phyloP scores from a whole-genome alignment of 1,284 basidiomycete genomes.

The Papiliotrema flavescens region DNA sequence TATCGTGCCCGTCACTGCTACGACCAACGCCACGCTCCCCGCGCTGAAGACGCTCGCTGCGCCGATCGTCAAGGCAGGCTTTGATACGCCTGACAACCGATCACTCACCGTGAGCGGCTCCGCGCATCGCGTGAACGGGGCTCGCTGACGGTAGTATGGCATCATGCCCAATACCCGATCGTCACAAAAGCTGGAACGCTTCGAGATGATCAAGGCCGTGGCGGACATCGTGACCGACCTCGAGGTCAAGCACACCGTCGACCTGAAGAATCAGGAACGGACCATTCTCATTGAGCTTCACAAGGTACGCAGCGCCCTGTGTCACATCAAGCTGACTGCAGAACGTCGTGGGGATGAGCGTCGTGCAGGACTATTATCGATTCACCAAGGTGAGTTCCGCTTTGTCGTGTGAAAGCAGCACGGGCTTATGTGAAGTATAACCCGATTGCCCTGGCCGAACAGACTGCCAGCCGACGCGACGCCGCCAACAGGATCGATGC shows the following conservation, averaged over 20 bases:
- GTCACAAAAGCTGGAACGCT: constrained; percentile 31
- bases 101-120: constrained; percentile 17
- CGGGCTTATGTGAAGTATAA: constrained; percentile 11
- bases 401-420: background rate
- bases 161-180: constrained; percentile 32
- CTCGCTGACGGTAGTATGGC: constrained; percentile 29
- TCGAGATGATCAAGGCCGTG: constrained; percentile 40
- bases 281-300: constrained; percentile 39
- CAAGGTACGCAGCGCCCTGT: constrained; percentile 23
- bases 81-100: constrained; percentile 15
- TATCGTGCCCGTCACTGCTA: constrained; percentile 31
- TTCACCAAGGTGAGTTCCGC: constrained; percentile 31
- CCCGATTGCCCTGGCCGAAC: constrained; percentile 13
- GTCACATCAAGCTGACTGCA: constrained; percentile 5
- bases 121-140: background rate
- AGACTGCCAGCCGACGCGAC: constrained; percentile 3
- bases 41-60: constrained; percentile 21
- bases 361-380: constrained; percentile 35
- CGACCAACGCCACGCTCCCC: constrained; percentile 21
- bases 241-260: constrained; percentile 31
- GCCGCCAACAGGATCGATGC: background rate
- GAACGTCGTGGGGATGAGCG: constrained; percentile 33
- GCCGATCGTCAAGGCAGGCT: constrained; percentile 16
- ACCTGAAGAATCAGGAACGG: constrained; percentile 36
- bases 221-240: constrained; percentile 35